A percentile compares a stretch with the other conserved stretches of the same genome.
phyloP scores from a whole-genome alignment of 495 filamentous ascomycete species.

The Lepidopterella palustris region DNA sequence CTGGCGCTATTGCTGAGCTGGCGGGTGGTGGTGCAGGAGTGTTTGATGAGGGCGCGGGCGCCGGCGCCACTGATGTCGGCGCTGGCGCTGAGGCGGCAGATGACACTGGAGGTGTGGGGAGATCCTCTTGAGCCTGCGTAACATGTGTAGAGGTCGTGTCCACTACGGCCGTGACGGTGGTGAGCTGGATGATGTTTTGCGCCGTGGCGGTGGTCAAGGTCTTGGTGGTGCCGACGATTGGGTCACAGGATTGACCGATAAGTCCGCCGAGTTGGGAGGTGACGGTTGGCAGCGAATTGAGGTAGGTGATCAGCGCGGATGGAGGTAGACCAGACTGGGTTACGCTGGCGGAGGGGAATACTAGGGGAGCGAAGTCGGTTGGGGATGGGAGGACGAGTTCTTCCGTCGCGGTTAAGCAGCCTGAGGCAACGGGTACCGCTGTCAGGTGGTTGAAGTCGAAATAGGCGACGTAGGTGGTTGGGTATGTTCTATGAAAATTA shows the following conservation, averaged over 20 bases:
- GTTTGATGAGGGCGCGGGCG: neutral
- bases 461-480: constrained; percentile 22
- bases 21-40: neutral
- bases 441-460: constrained; percentile 15
- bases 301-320: constrained; percentile 13
- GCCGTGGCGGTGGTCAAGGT: neutral
- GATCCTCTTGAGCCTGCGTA: neutral
- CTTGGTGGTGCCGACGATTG: constrained; percentile 7
- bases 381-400: constrained; percentile 15
- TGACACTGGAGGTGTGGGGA: neutral
- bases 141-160: neutral
- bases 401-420: constrained; percentile 7
- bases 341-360: constrained; percentile 9
- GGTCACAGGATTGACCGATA: constrained; percentile 18
- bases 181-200: neutral
- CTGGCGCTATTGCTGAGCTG: neutral
- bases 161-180: constrained; percentile 5
- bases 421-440: constrained; percentile 5
- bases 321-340: constrained; percentile 4
- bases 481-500: constrained; percentile 14
- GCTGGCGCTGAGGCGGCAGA: neutral
- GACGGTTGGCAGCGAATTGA: constrained; percentile 20
- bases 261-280: constrained; percentile 15
- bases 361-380: constrained; percentile 13
- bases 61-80: neutral